Conservation (phyloP, 805 yeast species). For the Hanseniaspora pseudoguilliermondii region DNA sequence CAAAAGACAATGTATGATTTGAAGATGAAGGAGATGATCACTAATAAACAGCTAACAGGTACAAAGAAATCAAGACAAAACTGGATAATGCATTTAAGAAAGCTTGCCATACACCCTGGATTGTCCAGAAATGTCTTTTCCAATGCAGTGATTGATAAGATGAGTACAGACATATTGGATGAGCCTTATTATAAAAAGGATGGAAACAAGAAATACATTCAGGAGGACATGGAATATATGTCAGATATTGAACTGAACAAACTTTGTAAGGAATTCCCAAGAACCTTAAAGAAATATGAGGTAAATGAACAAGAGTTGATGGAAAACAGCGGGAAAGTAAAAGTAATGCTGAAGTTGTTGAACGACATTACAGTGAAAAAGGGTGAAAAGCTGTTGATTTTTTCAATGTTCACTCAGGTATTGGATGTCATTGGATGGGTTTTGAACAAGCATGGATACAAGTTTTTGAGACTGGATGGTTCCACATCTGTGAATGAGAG, state of each 20-base stretch:
- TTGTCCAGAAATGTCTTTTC: conserved; percentile 57
- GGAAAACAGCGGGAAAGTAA: conserved; percentile 63
- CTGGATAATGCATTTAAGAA: conserved; percentile 75
- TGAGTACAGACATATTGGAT: conserved; percentile 68
- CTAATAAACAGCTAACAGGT: conserved; percentile 19
- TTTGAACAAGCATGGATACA: conserved; percentile 47
- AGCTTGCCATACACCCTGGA: conserved; percentile 86
- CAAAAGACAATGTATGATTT: conserved; percentile 51
- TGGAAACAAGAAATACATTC: conserved; percentile 66
- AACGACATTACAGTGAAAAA: conserved; percentile 37
- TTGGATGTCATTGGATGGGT: conserved; percentile 76
- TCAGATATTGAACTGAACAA: conserved; percentile 75
- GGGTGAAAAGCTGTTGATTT: conserved; percentile 61
- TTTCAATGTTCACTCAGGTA: conserved; percentile 86
- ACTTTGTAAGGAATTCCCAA: conserved; percentile 61
- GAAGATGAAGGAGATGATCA: conserved; percentile 27
- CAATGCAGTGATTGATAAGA: conserved; percentile 41
- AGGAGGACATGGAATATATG: conserved; percentile 93
- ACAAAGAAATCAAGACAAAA: conserved; percentile 34
- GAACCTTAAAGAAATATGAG: conserved; percentile 41
- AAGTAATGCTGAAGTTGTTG: conserved; percentile 44
- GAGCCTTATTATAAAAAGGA: conserved; percentile 61
- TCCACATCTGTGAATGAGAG: conserved; percentile 83
- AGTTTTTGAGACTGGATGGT: conserved; percentile 85
- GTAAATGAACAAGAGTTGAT: conserved; percentile 45